Evolutionary conservation across 2,329 filamentous ascomycete species (phyloP).

Genomic region (Eurotiales sp.): DNA sequence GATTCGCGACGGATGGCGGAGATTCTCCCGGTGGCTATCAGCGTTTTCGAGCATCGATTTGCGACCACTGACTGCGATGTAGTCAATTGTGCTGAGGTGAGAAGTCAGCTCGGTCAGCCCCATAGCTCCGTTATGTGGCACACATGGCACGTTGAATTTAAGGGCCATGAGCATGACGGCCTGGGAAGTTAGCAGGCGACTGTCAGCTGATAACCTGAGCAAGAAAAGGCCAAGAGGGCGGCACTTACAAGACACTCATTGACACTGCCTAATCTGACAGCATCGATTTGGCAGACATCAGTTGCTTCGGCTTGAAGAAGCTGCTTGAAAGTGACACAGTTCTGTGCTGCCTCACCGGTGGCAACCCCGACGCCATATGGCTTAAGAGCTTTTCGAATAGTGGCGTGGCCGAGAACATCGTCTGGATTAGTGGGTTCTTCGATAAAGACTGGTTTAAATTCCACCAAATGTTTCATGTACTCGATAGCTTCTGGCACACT

Average conservation of each 20-base stretch:
- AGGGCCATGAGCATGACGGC: constrained; percentile 19
- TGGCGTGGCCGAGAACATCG: constrained; percentile 82
- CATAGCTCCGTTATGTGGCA: constrained; percentile 84
- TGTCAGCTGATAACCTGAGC: background rate
- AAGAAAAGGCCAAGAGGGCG: background rate
- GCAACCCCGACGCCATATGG: constrained; percentile 66
- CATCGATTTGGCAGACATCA: constrained; percentile 85
- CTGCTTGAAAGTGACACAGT: constrained; percentile 92
- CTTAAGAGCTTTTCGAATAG: constrained; percentile 73
- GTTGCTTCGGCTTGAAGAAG: constrained; percentile 75
- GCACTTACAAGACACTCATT: constrained; percentile 69
- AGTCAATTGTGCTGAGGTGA: constrained; percentile 87
- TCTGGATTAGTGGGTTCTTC: constrained; percentile 89
- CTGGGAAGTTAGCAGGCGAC: constrained; percentile 15
- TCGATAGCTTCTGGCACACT: constrained; percentile 82
- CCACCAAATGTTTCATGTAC: constrained; percentile 76
- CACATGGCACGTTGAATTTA: constrained; percentile 69
- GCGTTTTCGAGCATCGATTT: constrained; percentile 83
- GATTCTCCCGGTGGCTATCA: constrained; percentile 56
- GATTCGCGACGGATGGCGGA: constrained; percentile 24
- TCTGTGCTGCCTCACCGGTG: constrained; percentile 93
- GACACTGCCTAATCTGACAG: constrained; percentile 82
- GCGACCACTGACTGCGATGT: constrained; percentile 79
- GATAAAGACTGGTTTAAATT: constrained; percentile 84
- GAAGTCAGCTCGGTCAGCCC: constrained; percentile 91